Percentiles rank a stretch among this genome's conserved stretches.
Evolutionary conservation across 192 early-diverging fungal genomes (phyloP).

Genomic region (Umbelopsis sp.): DNA sequence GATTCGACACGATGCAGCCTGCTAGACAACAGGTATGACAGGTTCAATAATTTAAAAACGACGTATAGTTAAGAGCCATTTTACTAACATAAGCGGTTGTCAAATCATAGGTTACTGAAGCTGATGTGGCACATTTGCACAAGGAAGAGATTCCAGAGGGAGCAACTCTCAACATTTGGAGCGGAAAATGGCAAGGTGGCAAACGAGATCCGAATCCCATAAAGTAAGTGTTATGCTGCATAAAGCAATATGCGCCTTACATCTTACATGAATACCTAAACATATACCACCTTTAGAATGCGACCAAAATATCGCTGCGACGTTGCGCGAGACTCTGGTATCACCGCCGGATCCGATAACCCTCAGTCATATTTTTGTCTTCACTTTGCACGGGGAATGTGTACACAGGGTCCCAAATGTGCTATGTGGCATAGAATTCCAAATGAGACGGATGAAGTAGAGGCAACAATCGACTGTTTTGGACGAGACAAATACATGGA

Average conservation of each 20-base stretch:
- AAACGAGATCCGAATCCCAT: constrained; percentile 19
- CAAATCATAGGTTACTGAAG: constrained; percentile 31
- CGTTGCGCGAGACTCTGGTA: constrained; percentile 66
- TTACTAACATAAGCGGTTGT: neutral
- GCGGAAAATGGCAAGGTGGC: constrained; percentile 61
- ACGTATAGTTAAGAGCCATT: neutral
- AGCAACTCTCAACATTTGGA: constrained; percentile 69
- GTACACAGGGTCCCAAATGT: constrained; percentile 66
- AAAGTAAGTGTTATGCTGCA: neutral
- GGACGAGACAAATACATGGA: constrained; percentile 77
- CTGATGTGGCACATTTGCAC: constrained; percentile 25
- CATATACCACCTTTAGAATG: constrained; percentile 43
- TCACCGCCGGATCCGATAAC: constrained; percentile 65
- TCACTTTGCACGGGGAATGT: constrained; percentile 83
- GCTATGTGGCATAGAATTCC: constrained; percentile 58
- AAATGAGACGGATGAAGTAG: constrained; percentile 45
- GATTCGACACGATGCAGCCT: constrained; percentile 17
- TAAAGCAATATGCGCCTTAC: neutral
- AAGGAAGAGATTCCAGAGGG: constrained; percentile 47
- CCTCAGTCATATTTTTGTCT: constrained; percentile 75
- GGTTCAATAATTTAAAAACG: neutral
- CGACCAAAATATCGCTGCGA: constrained; percentile 66
- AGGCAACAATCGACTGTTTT: constrained; percentile 76
- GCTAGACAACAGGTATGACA: constrained; percentile 27
- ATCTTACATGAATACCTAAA: neutral